Evolutionary conservation across 2,329 filamentous ascomycete genomes (phyloP), one percentile per base, ranked within the genome.

Genomic region (Alternaria brassicae): DNA sequence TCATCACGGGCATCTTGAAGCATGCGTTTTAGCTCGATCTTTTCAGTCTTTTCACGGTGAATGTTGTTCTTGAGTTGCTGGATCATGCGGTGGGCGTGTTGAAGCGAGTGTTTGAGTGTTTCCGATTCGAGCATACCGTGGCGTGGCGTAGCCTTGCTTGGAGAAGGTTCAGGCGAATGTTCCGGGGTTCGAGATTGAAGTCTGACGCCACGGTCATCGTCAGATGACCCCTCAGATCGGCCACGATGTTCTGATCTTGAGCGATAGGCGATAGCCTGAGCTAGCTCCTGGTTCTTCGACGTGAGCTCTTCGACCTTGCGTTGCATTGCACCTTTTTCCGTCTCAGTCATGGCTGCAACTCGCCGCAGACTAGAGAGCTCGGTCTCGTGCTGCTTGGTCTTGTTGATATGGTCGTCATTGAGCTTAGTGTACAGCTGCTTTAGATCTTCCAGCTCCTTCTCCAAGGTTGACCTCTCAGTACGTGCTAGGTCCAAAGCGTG

Each of bases 41-140:
- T 99, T 78, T 99, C 95, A 0, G 94, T 97, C 88, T 98, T 99
- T 78, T 99, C 95, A 32, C 95, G 91, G 77, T 99, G 94, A 45
- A 98, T 91, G 71, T 93, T 96, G 77, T 91, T 93, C 79, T 96
- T 93, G 68, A 98, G 86, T 71, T 92, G 96, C 77, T 98, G 94
- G 59, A 99, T 97, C 80, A 96, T 97, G 58, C 94, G 88, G 77
- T 98, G 95, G 37, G 95, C 94, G 76, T 99, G 95, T 67, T 93
- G 90, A 27, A 98, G 85, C 25, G 94, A 97, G 53, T 93, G 96
- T 81, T 95, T 96, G 67, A 99, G 82, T 0, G 95, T 99, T 80
- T 99, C 95, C 0, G 92, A 90, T 78, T 99, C 95, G n/a, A 99
- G 85, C 79, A 92, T 89, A 36, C 91, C 89, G 78, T 97, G 94